Evolutionary conservation across 805 yeast species (phyloP).

Genomic region (Millerago galiae): DNA sequence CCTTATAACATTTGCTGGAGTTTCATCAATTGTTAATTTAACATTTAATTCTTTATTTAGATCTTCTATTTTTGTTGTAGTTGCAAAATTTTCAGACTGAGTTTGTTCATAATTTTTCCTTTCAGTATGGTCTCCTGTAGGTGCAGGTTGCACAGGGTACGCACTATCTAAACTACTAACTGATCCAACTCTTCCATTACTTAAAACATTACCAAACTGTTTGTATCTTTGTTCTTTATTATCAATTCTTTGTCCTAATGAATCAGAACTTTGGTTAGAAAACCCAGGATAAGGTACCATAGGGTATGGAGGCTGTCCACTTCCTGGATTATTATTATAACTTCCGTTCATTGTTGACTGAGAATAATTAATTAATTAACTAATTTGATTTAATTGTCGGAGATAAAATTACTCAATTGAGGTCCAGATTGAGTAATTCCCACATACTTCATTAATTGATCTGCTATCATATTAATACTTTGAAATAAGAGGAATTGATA

Average conservation of each 20-base stretch:
- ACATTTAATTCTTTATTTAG: slow-evolving; percentile 8
- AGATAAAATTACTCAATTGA: neutral
- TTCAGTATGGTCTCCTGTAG: neutral
- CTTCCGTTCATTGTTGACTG: too few species aligned
- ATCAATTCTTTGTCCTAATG: slow-evolving; percentile 8
- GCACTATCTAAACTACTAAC: slow-evolving; percentile 5
- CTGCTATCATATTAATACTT: too few species aligned
- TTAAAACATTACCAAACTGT: neutral
- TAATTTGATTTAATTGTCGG: too few species aligned
- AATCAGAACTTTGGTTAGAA: slow-evolving; percentile 11
- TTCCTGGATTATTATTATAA: neutral
- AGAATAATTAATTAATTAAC: too few species aligned
- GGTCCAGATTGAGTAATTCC: too few species aligned
- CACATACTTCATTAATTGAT: too few species aligned
- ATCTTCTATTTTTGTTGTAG: too few species aligned
- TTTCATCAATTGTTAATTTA: slow-evolving; percentile 10
- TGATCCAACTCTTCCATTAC: neutral
- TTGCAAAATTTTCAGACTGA: too few species aligned
- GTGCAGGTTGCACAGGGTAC: slow-evolving; percentile 5
- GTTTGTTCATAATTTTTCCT: neutral
- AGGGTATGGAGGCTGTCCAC: slow-evolving; percentile 13
- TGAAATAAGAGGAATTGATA: too few species aligned
- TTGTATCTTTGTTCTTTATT: slow-evolving; percentile 10
- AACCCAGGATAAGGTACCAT: slow-evolving; percentile 14
- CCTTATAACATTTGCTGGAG: slow-evolving; percentile 24